These are phyloP conservation scores for Albophoma yamanashiensis DNA, from an alignment of 2,329 filamentous ascomycete species.

Conservation along the genomic window DNA sequence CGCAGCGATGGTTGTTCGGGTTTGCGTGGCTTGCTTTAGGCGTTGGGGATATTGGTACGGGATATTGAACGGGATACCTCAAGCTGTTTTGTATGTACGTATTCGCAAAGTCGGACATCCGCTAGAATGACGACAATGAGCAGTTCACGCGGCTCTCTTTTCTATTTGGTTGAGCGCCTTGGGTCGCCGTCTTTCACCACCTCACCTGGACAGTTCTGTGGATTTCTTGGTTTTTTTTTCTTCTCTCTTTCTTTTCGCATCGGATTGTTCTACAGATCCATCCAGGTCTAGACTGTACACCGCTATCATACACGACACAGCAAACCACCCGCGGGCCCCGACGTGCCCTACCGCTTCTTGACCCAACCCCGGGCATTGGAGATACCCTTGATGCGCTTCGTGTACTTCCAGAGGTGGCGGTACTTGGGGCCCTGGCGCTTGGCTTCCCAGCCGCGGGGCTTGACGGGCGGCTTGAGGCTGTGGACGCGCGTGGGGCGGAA, in stretches of 20 bases:
- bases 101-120: background rate
- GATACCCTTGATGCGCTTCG: slow-evolving; percentile 42
- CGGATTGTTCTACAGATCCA: background rate
- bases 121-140: background rate
- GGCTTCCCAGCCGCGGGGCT: slow-evolving; percentile 55
- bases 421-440: slow-evolving; percentile 56
- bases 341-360: slow-evolving; percentile 22
- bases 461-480: slow-evolving; percentile 51
- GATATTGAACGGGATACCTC: background rate
- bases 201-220: no score
- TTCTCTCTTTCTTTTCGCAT: background rate
- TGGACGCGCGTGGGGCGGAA: slow-evolving; percentile 72
- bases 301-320: background rate
- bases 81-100: background rate
- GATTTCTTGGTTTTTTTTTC: no score
- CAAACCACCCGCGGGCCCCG: background rate
- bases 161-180: background rate
- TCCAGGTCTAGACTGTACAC: background rate
- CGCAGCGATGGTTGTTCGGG: background rate
- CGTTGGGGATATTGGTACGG: background rate
- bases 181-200: background rate
- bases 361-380: slow-evolving; percentile 31
- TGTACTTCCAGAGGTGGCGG: slow-evolving; percentile 54
- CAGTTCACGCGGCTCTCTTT: background rate
- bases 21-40: background rate